Base-by-base conservation (phyloP, 2,329 filamentous ascomycete species). In the Claviceps pazoutovae region DNA sequence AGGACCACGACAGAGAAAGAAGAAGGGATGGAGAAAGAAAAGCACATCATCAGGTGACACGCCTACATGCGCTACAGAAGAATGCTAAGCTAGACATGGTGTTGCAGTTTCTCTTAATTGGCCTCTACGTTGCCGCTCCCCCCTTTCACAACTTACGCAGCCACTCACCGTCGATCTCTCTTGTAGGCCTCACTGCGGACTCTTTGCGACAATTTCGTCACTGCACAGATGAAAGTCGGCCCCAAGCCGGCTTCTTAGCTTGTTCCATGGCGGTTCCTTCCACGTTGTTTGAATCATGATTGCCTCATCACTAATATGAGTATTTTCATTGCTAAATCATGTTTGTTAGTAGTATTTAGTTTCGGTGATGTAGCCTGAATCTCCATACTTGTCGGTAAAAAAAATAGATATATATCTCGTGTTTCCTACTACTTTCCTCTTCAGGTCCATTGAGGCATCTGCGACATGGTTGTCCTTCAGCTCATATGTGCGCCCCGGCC, bases 1-100 rank as follows among this genome's bases (percentile, higher is more conserved):
- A 4, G 30, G 30, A 11, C 30, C 30, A 34, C 39, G 17, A 42
- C n/a, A 42, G 16, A 42, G 17, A 17, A 42, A 42, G 16, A 42
- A 42, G 3, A 42, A 42, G 39, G 16, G 7, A n/a, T 16, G 5
- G 37, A 7, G n/a, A 39, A n/a, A 13, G 7, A 39, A 39, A 39
- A 11, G 5, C 11, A 8, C n/a, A 42, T 14, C 2, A 43, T 21
- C 11, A 43, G 41, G 19, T 16, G 19, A 43, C 13, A 21, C 4
- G 17, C 41, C 17, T 43, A 11, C 21, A 16, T 43, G 19, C 41
- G 11, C 7, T 1, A 45, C 23, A 9, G 21, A 50, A 55, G 23
- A 53, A 51, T 50, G 52, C 48, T 53, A 51, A 50, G 53, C 51
- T 49, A 56, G 53, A 50, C 49, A 44, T 47, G 45, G 45, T 46